Base-by-base conservation (phyloP, 2,329 filamentous ascomycete genomes). In the Didymella pomorum region DNA sequence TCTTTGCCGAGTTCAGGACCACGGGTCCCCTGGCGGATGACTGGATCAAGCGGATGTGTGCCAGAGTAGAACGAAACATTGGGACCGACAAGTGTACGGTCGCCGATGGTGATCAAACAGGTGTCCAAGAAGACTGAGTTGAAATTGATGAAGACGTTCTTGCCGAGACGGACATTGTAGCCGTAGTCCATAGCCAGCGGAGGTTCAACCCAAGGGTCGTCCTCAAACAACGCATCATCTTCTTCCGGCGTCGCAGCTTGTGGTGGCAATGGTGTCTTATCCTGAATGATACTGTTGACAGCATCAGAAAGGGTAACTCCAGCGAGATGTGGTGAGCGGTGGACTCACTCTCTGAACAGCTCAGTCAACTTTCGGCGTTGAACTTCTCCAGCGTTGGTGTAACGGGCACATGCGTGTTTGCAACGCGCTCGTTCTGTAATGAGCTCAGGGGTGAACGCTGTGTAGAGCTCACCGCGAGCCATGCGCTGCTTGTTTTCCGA, bases 161-260 rank as follows among this genome's bases (percentile, higher is more conserved):
- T 79, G 18, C 90, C 92, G 8, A 93, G 74, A 56, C 83, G 85
- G 44, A 94, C 80, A 62, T 95, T 93, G 68, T 83, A 88, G 3
- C 92, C 92, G 67, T 95, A 94, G 76, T 96, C 92, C 60, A 89
- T 84, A 44, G 82, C 85, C 52, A 95, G 80, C 0, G 91, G 91
- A 0, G 83, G 78, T 60, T 91, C 87, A 21, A 94, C 81, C 84
- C 86, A 92, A 0, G 91, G 86, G 25, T 89, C 82, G 31, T 88
- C 79, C 21, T 81, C 80, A 31, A 95, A 84, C 1, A 88, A 79
- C 18, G 78, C 81, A 10, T 89, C 87, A 62, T 95, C 90, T 63
- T 86, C 87, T 53, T 85, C 86, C 2, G 82, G 78, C 11, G 84
- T 86, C 2, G 82, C 69, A 6, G 82, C 82, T 16, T 72, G 78